These are phyloP conservation scores for Phylloboletellus chloephorus DNA, from an alignment of 1,284 basidiomycete species.

Conservation along the genomic window DNA sequence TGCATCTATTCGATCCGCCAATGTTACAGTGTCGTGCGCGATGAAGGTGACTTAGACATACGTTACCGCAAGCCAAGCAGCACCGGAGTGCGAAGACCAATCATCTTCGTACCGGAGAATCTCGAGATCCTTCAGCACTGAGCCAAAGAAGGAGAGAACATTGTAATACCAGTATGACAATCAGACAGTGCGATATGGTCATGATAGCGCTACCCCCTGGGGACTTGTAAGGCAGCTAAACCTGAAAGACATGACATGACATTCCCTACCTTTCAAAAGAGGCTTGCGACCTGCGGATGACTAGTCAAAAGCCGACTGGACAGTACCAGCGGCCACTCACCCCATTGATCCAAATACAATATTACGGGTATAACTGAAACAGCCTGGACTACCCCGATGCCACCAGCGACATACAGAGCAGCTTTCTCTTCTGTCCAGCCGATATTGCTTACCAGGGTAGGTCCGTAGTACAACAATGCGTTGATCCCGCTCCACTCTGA, in stretches of 20 bases:
- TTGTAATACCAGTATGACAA: constrained; percentile 55
- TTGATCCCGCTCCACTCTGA: constrained; percentile 82
- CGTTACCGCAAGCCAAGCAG: constrained; percentile 64
- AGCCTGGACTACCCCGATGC: constrained; percentile 76
- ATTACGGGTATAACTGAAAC: constrained; percentile 72
- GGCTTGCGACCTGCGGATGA: constrained; percentile 51
- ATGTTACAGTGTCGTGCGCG: constrained; percentile 2
- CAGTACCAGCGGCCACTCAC: constrained; percentile 34
- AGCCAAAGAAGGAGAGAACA: neutral
- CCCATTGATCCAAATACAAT: constrained; percentile 64
- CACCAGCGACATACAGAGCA: constrained; percentile 64
- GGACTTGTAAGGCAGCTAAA: constrained; percentile 1
- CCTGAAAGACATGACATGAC: neutral
- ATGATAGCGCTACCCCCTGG: constrained; percentile 66
- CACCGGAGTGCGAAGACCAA: constrained; percentile 52
- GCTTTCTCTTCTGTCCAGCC: constrained; percentile 51
- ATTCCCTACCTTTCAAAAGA: constrained; percentile 46
- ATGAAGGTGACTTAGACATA: constrained; percentile 32
- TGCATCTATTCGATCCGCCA: constrained; percentile 40
- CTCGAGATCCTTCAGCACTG: constrained; percentile 27
- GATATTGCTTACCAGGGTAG: constrained; percentile 59
- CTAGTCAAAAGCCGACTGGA: neutral
- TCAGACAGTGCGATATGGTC: constrained; percentile 65
- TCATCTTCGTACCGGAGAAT: constrained; percentile 45
- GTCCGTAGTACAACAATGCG: constrained; percentile 76